Percentiles rank a stretch among this genome's conserved stretches.
Evolutionary conservation across 2,329 filamentous ascomycete genomes (phyloP).

Genomic region (Colletotrichum tofieldiae): DNA sequence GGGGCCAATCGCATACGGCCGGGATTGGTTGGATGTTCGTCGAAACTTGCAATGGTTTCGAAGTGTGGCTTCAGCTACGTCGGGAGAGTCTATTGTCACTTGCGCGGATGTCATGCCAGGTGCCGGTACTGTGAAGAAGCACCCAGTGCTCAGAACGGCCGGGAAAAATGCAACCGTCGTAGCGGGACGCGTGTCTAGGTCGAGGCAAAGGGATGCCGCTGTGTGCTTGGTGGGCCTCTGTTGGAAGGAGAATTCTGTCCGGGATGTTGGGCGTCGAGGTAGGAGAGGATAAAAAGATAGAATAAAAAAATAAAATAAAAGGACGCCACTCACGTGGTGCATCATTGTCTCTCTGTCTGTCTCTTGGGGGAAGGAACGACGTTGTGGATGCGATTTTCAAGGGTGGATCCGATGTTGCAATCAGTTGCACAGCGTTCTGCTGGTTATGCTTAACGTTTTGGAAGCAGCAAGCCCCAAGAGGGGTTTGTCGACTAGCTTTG

Average conservation of each 20-base stretch:
- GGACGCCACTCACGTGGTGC: too few relatives aligned
- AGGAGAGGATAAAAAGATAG: too few relatives aligned
- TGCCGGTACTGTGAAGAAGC: background rate
- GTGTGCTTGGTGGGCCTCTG: background rate
- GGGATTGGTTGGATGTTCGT: background rate
- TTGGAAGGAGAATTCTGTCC: background rate
- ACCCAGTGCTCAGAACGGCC: background rate
- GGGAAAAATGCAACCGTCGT: background rate
- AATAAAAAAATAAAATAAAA: too few relatives aligned
- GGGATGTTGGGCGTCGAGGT: background rate
- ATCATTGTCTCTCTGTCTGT: too few relatives aligned
- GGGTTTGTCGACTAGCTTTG: background rate
- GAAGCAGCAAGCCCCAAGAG: background rate
- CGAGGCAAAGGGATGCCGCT: background rate
- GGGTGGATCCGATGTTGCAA: background rate
- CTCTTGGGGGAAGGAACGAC: too few relatives aligned
- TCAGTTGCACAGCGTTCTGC: background rate
- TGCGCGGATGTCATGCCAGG: background rate
- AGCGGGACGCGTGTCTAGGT: background rate
- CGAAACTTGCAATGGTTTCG: constrained; percentile 11
- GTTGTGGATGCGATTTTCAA: too few relatives aligned
- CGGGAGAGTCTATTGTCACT: background rate
- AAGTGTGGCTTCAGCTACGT: constrained; percentile 15
- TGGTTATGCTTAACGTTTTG: constrained; percentile 10
- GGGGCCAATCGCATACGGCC: background rate